phyloP scores from a whole-genome alignment of 2,329 filamentous ascomycete species.

The Balansia obtecta region DNA sequence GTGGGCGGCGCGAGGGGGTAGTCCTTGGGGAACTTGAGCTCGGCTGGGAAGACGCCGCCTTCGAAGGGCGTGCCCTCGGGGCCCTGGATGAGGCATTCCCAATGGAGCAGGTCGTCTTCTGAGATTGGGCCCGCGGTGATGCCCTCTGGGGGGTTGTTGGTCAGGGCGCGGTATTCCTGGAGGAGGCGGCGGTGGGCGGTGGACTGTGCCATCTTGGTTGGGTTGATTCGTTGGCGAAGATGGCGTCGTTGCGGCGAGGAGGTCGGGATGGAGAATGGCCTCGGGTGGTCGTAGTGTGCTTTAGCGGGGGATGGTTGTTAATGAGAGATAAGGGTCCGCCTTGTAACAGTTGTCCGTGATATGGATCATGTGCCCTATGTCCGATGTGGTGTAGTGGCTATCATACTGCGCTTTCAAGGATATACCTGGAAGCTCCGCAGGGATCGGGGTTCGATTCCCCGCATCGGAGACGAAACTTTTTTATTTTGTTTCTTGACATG shows the following conservation, averaged over 20 bases:
- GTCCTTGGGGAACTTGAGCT: constrained; percentile 88
- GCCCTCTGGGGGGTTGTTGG: constrained; percentile 90
- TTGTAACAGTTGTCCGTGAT: neutral
- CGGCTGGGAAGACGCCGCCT: constrained; percentile 88
- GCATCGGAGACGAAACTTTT: constrained; percentile 12
- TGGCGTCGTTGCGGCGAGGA: too few relatives aligned
- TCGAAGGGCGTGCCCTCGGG: constrained; percentile 94
- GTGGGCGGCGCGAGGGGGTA: constrained; percentile 93
- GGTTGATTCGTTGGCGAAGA: neutral
- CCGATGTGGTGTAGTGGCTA: constrained; percentile 13
- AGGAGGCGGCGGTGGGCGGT: constrained; percentile 72
- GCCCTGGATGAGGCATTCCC: constrained; percentile 93
- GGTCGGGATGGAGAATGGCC: too few relatives aligned
- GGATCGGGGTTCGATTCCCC: constrained; percentile 14
- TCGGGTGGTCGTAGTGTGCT: too few relatives aligned
- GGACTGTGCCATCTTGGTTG: constrained; percentile 38
- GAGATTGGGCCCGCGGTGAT: constrained; percentile 88
- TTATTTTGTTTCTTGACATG: constrained; percentile 1
- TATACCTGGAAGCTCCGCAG: constrained; percentile 9
- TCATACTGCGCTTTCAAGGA: constrained; percentile 12
- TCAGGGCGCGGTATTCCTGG: constrained; percentile 89
- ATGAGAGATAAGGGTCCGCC: neutral
- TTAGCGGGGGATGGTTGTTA: neutral
- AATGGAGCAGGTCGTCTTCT: constrained; percentile 90
- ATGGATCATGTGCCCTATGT: constrained; percentile 3